These are phyloP conservation scores for Limnomonas spitsbergensis DNA, from an alignment of 139 green algal genomes.

Conservation along the genomic window DNA sequence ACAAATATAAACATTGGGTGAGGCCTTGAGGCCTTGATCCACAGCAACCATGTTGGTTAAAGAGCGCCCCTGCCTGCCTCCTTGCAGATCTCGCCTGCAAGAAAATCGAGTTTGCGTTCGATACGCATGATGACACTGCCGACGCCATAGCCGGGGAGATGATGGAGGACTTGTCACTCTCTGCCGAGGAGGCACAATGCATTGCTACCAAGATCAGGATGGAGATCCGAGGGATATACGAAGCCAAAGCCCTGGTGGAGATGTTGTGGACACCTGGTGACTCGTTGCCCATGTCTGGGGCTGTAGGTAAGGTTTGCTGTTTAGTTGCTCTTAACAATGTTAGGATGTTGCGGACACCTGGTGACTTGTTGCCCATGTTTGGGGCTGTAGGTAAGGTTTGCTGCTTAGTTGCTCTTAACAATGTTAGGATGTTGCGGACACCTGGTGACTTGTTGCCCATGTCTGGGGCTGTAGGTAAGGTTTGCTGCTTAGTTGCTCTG, in stretches of 20 bases:
- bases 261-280: neutral
- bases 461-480: too few species aligned
- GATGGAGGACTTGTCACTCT: conserved; percentile 86
- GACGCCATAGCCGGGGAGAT: conserved; percentile 89
- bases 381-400: neutral
- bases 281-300: neutral
- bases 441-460: too few species aligned
- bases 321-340: neutral
- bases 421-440: too few species aligned
- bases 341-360: neutral
- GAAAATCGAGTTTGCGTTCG: conserved; percentile 94
- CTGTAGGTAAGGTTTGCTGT: neutral
- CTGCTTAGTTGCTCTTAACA: neutral
- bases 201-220: conserved; percentile 30
- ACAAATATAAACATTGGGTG: too few species aligned
- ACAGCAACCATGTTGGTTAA: too few species aligned
- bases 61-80: too few species aligned
- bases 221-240: neutral
- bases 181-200: conserved; percentile 58
- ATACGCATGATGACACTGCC: conserved; percentile 77
- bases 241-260: too few species aligned
- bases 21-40: too few species aligned
- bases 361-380: neutral
- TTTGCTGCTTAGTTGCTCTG: too few species aligned
- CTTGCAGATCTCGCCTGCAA: too few species aligned